Evolutionary conservation across 2,329 filamentous ascomycete genomes (phyloP).

Genomic region (Fulvia fulva): DNA sequence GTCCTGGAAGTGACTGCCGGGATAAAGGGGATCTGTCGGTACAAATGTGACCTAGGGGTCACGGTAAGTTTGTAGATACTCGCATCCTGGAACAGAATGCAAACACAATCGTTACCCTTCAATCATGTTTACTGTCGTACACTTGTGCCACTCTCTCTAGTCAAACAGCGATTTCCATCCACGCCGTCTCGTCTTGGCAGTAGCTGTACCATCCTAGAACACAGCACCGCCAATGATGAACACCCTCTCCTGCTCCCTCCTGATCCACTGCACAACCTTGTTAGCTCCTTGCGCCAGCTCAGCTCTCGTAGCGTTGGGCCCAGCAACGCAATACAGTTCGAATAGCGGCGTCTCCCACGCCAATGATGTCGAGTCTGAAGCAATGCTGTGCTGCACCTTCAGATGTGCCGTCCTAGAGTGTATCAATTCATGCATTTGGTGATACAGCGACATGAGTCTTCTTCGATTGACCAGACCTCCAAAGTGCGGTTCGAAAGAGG

Average conservation of each 20-base stretch:
- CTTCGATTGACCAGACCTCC: constrained; percentile 30
- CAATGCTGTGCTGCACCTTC: constrained; percentile 78
- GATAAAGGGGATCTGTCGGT: background rate
- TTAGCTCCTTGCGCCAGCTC: constrained; percentile 81
- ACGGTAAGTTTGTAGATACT: background rate
- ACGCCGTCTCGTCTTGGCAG: background rate
- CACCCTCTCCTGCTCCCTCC: constrained; percentile 83
- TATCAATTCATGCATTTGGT: constrained; percentile 76
- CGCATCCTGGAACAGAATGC: background rate
- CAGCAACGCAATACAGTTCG: constrained; percentile 93
- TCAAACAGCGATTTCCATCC: background rate
- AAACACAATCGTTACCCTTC: background rate
- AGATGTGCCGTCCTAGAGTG: constrained; percentile 80
- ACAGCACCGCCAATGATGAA: constrained; percentile 99
- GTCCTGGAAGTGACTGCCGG: background rate
- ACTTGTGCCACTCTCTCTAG: background rate
- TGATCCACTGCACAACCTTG: constrained; percentile 85
- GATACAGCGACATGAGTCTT: constrained; percentile 77
- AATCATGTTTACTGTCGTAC: background rate
- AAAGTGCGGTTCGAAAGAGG: constrained; percentile 70
- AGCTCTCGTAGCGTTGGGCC: constrained; percentile 59
- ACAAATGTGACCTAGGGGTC: background rate
- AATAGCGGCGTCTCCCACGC: constrained; percentile 90
- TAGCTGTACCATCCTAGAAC: constrained; percentile 34
- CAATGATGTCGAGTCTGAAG: constrained; percentile 70